These are phyloP conservation scores for Grosmannia serpens DNA, from an alignment of 2,329 filamentous ascomycete species.

Conservation along the genomic window DNA sequence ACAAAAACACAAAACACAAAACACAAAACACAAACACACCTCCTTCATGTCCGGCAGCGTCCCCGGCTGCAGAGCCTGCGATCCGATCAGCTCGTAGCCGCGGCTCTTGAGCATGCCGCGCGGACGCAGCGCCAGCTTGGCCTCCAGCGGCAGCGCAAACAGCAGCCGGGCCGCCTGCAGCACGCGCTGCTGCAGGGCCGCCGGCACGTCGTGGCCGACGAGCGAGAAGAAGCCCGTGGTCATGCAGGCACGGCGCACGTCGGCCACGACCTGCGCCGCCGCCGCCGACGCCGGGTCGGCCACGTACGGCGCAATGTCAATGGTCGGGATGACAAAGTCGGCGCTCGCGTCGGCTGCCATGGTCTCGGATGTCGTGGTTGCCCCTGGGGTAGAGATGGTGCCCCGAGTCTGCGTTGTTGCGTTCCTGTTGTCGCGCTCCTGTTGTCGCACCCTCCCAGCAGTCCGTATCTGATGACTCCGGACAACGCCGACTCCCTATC, in stretches of 20 bases:
- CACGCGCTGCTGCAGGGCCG: slow-evolving; percentile 12
- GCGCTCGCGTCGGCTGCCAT: neutral
- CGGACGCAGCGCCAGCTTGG: slow-evolving; percentile 29
- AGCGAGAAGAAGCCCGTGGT: slow-evolving; percentile 19
- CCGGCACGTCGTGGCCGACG: slow-evolving; percentile 17
- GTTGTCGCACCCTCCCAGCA: too few species aligned
- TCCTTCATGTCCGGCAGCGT: slow-evolving; percentile 30
- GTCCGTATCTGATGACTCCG: neutral
- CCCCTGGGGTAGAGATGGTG: too few species aligned
- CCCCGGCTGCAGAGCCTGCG: slow-evolving; percentile 32
- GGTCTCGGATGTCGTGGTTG: neutral
- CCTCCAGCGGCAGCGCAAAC: slow-evolving; percentile 34
- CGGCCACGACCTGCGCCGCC: slow-evolving; percentile 18
- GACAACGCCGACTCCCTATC: neutral
- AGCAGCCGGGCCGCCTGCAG: slow-evolving; percentile 26
- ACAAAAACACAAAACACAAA: neutral
- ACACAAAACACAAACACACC: neutral
- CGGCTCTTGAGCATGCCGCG: slow-evolving; percentile 21
- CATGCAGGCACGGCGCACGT: slow-evolving; percentile 21
- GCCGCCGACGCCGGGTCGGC: slow-evolving; percentile 17
- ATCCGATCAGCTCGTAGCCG: slow-evolving; percentile 37
- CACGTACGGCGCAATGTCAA: slow-evolving; percentile 22
- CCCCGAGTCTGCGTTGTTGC: too few species aligned
- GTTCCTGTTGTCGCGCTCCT: neutral
- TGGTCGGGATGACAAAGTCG: slow-evolving; percentile 17